phyloP scores from a whole-genome alignment of 2,329 filamentous ascomycete species.

The Aspergillus piperis region DNA sequence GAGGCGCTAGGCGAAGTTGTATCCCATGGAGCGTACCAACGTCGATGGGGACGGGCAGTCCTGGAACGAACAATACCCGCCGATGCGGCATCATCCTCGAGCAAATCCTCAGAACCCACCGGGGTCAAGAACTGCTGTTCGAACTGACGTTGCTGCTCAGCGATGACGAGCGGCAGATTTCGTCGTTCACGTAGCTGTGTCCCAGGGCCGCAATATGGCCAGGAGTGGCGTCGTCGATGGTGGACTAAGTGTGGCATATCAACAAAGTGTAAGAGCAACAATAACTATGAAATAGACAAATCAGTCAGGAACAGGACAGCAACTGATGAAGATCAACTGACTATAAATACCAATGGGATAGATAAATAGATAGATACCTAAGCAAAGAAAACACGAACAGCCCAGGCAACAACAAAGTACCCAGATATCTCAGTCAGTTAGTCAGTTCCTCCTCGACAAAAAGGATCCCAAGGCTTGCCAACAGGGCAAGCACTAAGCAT shows the following conservation, averaged over 20 bases:
- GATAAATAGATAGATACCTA: not conserved
- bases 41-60: constrained; percentile 20
- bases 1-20: not conserved
- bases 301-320: not conserved
- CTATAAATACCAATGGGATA: not conserved
- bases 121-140: constrained; percentile 19
- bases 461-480: constrained; percentile 9
- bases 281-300: not conserved
- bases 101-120: constrained; percentile 25
- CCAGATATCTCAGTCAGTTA: not conserved
- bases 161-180: constrained; percentile 23
- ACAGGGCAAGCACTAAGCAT: constrained; percentile 10
- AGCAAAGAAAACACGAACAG: not conserved
- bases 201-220: constrained; percentile 37
- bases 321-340: not conserved
- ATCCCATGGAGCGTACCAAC: constrained; percentile 26
- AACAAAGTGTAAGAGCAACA: not conserved
- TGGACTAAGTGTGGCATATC: constrained; percentile 31
- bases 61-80: constrained; percentile 35
- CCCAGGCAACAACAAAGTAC: not conserved
- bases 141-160: constrained; percentile 6
- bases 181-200: constrained; percentile 23
- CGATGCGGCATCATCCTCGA: constrained; percentile 34
- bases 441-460: constrained; percentile 9
- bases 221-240: constrained; percentile 39